Evolutionary conservation across 129 eudicot genomes (phyloP).

Genomic region (Helichrysum umbraculigerum): DNA sequence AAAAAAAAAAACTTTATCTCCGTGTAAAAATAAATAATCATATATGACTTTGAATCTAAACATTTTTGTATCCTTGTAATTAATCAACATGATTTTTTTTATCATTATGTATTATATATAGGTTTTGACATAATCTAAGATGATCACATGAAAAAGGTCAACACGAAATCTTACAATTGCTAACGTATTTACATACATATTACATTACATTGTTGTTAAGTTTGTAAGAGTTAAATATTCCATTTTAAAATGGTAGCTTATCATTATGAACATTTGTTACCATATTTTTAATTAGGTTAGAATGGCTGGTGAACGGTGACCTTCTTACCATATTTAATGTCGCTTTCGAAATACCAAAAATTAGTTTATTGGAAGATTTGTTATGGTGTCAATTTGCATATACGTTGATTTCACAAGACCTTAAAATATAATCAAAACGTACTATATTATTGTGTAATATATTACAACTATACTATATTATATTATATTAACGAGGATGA

Average conservation of each 20-base stretch:
- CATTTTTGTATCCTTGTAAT: no score
- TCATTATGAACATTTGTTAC: not conserved
- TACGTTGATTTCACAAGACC: no score
- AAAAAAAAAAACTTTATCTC: no score
- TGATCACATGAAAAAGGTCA: not conserved
- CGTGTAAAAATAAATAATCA: no score
- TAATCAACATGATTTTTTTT: no score
- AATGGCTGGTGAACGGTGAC: conserved; percentile 11
- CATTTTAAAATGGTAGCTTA: not conserved
- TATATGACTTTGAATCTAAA: no score
- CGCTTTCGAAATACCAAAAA: not conserved
- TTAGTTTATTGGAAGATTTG: not conserved
- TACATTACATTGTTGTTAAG: not conserved
- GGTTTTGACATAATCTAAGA: not conserved
- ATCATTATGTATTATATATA: no score
- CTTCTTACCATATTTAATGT: not conserved
- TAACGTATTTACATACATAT: not conserved
- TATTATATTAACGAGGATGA: no score
- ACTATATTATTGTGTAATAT: no score
- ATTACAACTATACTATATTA: no score
- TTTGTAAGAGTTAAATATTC: not conserved
- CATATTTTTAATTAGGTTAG: not conserved
- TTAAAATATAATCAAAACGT: no score
- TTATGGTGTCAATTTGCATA: not conserved
- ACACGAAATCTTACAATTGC: not conserved